Evolutionary conservation across 805 yeast genomes (phyloP), one percentile per base, ranked within the genome.

Genomic region (Wickerhamomyces chambardii): DNA sequence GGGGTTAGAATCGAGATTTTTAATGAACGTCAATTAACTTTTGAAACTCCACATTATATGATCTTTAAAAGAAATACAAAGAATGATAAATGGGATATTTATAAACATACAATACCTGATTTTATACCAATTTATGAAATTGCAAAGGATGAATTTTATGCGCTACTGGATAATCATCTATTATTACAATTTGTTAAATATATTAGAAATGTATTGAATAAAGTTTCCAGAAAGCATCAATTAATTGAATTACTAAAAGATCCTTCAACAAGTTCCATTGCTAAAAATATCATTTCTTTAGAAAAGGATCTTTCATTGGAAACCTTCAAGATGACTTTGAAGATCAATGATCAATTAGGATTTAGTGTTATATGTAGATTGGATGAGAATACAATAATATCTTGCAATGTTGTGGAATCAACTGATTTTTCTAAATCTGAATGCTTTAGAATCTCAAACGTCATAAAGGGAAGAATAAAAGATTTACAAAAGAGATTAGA

Each of bases 1-100:
- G 68, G 68, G 3, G 47, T 64, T n/a, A 43, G 69, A 29, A 47
- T 64, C n/a, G 69, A 64, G 37, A 42, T 60, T 1, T 62, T 54
- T 36, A 54, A 61, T 33, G 56, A 53, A 16, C 12, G 35, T 2
- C 35, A 33, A 6, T 21, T 46, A 5, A 39, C 31, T 18, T 62
- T 58, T 41, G 64, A 61, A 18, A 44, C 44, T 15, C 66, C 67
- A 4, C 53, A 53, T 35, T 63, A 63, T 35, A 37, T 63, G 6
- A 42, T 63, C 14, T 43, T 63, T 17, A 59, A 59, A 34, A 51
- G 44, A 29, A 41, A 45, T 15, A 10, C 21, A 2, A 59, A 59
- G 36, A 39, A 36, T 16, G 36, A 44, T 1, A 46, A 48, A 15
- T 61, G 66, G 67, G 36, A 22, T 2, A 32, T 62, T 3, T 61